A percentile compares a stretch with the other conserved stretches of the same genome.
Evolutionary conservation across 495 filamentous ascomycete genomes (phyloP).

Genomic region (Aspergillus panamensis): DNA sequence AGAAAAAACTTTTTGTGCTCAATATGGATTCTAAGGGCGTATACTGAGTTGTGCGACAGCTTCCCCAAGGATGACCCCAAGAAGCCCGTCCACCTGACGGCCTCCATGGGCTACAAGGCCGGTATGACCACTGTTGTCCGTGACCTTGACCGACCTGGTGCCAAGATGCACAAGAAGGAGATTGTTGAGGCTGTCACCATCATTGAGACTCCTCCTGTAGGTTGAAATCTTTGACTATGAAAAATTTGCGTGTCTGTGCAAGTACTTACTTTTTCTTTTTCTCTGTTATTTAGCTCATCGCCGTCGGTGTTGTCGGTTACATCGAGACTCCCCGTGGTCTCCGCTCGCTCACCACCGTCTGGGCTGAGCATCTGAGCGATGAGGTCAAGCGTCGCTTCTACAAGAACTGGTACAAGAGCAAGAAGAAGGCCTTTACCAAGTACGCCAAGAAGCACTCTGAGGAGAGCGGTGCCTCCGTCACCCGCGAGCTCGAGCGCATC

Average conservation of each 20-base stretch:
- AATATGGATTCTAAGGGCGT: conserved; percentile 25
- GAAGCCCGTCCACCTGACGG: conserved; percentile 98
- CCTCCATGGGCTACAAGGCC: conserved; percentile 99
- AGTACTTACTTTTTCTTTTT: conserved; percentile 6
- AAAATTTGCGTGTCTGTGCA: neutral
- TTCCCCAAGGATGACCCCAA: conserved; percentile 99
- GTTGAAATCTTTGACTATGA: conserved; percentile 31
- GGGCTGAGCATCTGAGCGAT: conserved; percentile 98
- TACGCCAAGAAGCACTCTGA: conserved; percentile 99
- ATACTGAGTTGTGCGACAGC: conserved; percentile 52
- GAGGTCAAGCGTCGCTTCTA: conserved; percentile 99
- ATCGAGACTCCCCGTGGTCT: conserved; percentile 99
- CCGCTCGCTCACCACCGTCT: conserved; percentile 98
- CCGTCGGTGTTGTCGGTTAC: conserved; percentile 99
- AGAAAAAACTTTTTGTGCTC: conserved; percentile 17
- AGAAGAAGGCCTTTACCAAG: conserved; percentile 99
- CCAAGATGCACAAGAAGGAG: conserved; percentile 99
- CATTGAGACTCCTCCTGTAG: conserved; percentile 99
- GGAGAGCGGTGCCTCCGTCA: conserved; percentile 80
- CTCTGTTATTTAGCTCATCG: conserved; percentile 71
- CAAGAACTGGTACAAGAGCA: conserved; percentile 99
- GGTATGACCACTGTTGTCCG: conserved; percentile 99
- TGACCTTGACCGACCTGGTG: conserved; percentile 98
- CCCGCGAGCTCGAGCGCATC: conserved; percentile 97
- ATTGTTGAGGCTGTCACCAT: conserved; percentile 98